Percentiles rank a stretch among this genome's conserved stretches.
These are phyloP conservation scores for Trifolium repens DNA, from an alignment of 306 rosid genomes.

Conservation along the genomic window DNA sequence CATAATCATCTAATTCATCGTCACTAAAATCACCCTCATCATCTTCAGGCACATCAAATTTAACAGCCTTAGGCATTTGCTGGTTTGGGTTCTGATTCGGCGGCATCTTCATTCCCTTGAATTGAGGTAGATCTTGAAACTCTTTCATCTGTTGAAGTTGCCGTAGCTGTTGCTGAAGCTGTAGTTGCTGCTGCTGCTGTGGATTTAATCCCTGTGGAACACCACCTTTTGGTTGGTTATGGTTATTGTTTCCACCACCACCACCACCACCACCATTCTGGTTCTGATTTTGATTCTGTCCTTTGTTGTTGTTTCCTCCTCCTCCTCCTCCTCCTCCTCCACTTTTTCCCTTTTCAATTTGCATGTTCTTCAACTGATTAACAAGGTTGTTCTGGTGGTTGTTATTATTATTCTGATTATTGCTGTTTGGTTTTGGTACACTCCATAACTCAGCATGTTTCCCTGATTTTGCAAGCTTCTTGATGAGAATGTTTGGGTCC, in stretches of 20 bases:
- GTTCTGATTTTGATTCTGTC: constrained; percentile 40
- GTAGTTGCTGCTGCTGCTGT: constrained; percentile 43
- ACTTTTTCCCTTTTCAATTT: constrained; percentile 54
- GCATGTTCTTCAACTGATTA: constrained; percentile 77
- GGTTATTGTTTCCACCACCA: constrained; percentile 57
- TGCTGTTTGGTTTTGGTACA: constrained; percentile 56
- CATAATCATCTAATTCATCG: constrained; percentile 51
- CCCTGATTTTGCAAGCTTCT: constrained; percentile 87
- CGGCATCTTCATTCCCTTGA: constrained; percentile 55
- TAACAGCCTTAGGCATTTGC: constrained; percentile 57
- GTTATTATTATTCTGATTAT: constrained; percentile 20
- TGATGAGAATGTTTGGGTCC: constrained; percentile 80
- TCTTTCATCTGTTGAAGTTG: constrained; percentile 82
- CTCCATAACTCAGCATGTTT: constrained; percentile 91
- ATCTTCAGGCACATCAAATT: constrained; percentile 56
- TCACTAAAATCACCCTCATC: constrained; percentile 64
- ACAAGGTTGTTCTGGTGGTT: constrained; percentile 48
- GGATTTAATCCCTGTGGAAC: constrained; percentile 52
- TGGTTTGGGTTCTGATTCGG: constrained; percentile 41
- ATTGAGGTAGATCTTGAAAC: constrained; percentile 71
- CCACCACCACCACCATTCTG: constrained; percentile 49
- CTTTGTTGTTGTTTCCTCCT: constrained; percentile 55
- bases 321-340: constrained; percentile 56
- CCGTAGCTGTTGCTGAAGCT: constrained; percentile 47
- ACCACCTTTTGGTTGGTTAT: constrained; percentile 52